Percentiles rank a stretch among this genome's conserved stretches.
Evolutionary conservation across 768 basidiomycete species (phyloP).

Genomic region (Bullera alba): DNA sequence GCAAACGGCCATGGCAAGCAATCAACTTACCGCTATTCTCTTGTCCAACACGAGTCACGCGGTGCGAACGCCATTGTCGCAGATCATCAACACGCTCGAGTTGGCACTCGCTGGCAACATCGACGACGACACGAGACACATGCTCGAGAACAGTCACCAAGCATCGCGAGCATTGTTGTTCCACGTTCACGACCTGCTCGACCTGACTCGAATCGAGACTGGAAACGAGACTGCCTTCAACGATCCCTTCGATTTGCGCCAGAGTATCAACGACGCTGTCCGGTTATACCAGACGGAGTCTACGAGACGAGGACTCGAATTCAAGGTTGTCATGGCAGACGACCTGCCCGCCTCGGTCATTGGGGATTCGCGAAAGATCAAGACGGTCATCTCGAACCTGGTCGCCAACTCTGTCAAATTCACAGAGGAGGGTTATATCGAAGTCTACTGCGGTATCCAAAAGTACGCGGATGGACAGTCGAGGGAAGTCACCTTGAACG

Average conservation of each 20-base stretch:
- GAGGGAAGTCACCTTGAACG: conserved; percentile 3
- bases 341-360: conserved; percentile 57
- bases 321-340: conserved; percentile 54
- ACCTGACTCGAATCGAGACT: conserved; percentile 68
- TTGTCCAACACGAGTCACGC: conserved; percentile 78
- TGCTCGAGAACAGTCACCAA: conserved; percentile 63
- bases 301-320: conserved; percentile 55
- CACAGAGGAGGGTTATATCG: conserved; percentile 58
- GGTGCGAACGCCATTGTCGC: conserved; percentile 53
- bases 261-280: conserved; percentile 59
- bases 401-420: conserved; percentile 77
- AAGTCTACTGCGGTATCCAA: conserved; percentile 54
- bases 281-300: conserved; percentile 63
- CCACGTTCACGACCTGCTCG: conserved; percentile 76
- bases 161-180: conserved; percentile 71
- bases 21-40: conserved; percentile 64
- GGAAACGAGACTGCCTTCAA: conserved; percentile 68
- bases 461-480: conserved; percentile 22
- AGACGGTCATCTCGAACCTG: conserved; percentile 68
- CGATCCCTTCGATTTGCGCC: conserved; percentile 65
- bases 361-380: conserved; percentile 67
- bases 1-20: conserved; percentile 63
- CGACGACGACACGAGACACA: conserved; percentile 66
- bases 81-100: conserved; percentile 81
- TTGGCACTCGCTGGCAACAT: conserved; percentile 69